phyloP scores from a whole-genome alignment of 2,329 filamentous ascomycete genomes.

The Arthrinium phaeospermum region DNA sequence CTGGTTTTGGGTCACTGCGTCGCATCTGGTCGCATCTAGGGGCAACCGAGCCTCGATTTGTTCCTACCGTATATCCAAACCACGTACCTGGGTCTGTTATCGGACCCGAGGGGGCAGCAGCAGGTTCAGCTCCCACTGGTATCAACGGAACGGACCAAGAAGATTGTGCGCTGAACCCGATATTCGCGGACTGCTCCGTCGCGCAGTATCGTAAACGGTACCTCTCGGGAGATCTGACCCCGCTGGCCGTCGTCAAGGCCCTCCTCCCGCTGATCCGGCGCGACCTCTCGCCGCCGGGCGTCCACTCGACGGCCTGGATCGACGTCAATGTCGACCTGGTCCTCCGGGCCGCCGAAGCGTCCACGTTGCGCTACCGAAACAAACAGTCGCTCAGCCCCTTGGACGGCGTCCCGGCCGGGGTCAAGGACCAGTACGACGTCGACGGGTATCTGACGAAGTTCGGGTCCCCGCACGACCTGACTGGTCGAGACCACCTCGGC shows the following conservation, averaged over 20 bases:
- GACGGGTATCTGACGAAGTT: conserved; percentile 74
- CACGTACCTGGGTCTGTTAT: not conserved
- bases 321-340: conserved; percentile 44
- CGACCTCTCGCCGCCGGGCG: too few species aligned
- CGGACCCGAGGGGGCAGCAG: not conserved
- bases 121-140: not conserved
- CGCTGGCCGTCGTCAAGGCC: not conserved
- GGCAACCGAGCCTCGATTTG: not conserved
- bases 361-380: conserved; percentile 54
- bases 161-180: not conserved
- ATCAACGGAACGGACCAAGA: not conserved
- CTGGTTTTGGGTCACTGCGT: not conserved
- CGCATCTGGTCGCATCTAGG: not conserved
- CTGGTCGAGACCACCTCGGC: conserved; percentile 45
- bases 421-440: conserved; percentile 80
- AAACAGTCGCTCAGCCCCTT: conserved; percentile 66
- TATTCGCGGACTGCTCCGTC: not conserved
- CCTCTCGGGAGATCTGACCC: not conserved
- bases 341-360: conserved; percentile 49
- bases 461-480: conserved; percentile 67
- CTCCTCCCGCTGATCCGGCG: not conserved
- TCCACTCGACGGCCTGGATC: not conserved
- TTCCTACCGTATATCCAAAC: not conserved
- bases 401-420: conserved; percentile 74
- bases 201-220: not conserved